Evolutionary conservation across 345 rosid species (phyloP).

Genomic region (Eucalyptus regnans): DNA sequence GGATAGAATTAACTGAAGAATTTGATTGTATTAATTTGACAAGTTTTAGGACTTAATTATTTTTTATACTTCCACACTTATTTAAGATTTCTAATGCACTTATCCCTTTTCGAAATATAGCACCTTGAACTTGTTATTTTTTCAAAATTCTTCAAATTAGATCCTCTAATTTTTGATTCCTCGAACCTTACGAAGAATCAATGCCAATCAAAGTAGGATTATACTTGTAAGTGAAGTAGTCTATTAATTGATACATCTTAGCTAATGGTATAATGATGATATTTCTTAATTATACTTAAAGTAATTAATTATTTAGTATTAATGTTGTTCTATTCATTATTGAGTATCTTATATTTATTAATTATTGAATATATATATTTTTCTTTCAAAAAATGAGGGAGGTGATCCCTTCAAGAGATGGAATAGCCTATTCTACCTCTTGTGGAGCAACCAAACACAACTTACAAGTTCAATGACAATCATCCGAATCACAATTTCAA

Average conservation of each 20-base stretch:
- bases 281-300: background rate
- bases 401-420: background rate
- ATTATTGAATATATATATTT: background rate
- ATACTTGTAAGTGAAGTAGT: background rate
- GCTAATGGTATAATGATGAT: background rate
- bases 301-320: no score
- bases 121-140: background rate
- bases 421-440: background rate
- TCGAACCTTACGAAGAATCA: rapidly evolving
- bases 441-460: background rate
- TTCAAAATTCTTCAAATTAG: background rate
- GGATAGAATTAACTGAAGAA: rapidly evolving
- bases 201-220: background rate
- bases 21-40: rapidly evolving
- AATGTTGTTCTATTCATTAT: no score
- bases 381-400: background rate
- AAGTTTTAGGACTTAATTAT: rapidly evolving
- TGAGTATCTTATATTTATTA: background rate
- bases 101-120: rapidly evolving
- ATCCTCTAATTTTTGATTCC: background rate
- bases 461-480: background rate
- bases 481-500: background rate
- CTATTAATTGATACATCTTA: background rate
- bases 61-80: rapidly evolving
- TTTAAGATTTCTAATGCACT: no score